phyloP scores from a whole-genome alignment of 805 yeast genomes.

The Wickerhamomyces ciferrii region DNA sequence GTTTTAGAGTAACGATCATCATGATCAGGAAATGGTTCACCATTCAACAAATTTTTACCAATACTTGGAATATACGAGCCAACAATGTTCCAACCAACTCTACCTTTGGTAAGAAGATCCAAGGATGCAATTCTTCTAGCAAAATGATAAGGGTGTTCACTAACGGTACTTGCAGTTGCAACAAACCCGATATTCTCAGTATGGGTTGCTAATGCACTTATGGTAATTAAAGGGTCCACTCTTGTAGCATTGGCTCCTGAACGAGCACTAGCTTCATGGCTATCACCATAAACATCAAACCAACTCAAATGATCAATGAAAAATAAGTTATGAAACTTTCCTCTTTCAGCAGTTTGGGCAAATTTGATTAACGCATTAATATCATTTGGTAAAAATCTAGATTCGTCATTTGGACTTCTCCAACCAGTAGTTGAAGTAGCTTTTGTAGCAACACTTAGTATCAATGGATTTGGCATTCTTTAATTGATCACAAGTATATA shows the following conservation, averaged over 20 bases:
- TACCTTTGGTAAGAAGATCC: slow-evolving; percentile 35
- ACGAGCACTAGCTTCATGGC: slow-evolving; percentile 7
- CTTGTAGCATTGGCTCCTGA: slow-evolving; percentile 30
- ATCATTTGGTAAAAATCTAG: background rate
- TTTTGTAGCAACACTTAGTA: too few relatives aligned
- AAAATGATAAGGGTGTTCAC: slow-evolving; percentile 34
- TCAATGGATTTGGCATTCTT: too few relatives aligned
- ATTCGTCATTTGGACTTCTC: background rate
- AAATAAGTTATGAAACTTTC: slow-evolving; percentile 32
- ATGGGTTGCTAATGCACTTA: slow-evolving; percentile 35
- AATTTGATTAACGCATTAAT: slow-evolving; percentile 26
- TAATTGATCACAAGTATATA: too few relatives aligned
- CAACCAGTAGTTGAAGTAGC: background rate
- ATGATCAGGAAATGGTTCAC: slow-evolving; percentile 28
- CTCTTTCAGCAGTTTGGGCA: slow-evolving; percentile 30
- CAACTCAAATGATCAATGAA: slow-evolving; percentile 35
- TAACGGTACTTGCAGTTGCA: slow-evolving; percentile 33
- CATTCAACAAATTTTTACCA: slow-evolving; percentile 29
- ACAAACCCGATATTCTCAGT: slow-evolving; percentile 30
- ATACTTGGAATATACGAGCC: slow-evolving; percentile 34
- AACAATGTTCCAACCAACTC: slow-evolving; percentile 40
- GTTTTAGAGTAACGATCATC: slow-evolving; percentile 32
- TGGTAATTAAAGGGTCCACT: slow-evolving; percentile 32
- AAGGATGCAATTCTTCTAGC: slow-evolving; percentile 34
- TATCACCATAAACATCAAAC: slow-evolving; percentile 31